A percentile compares a stretch with the other conserved stretches of the same genome.
These are phyloP conservation scores for Hymenoscyphus infarciens DNA, from an alignment of 2,329 filamentous ascomycete species.

Conservation along the genomic window DNA sequence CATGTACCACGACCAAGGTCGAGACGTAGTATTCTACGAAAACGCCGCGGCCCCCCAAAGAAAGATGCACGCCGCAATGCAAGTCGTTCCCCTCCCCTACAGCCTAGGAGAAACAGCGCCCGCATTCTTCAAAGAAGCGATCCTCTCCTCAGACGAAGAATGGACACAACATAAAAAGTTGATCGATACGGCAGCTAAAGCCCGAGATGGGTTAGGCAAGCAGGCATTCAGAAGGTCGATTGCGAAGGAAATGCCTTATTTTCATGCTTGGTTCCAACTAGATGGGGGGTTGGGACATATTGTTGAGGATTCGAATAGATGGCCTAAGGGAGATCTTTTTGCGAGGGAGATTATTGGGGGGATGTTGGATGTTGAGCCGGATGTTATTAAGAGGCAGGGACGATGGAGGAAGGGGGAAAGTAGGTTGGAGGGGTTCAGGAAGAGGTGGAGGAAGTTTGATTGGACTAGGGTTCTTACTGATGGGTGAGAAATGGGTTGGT, in stretches of 20 bases:
- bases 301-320: constrained; percentile 78
- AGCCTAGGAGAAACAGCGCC: constrained; percentile 87
- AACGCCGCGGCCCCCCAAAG: constrained; percentile 81
- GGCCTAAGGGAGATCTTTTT: constrained; percentile 90
- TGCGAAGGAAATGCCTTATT: constrained; percentile 97
- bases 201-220: constrained; percentile 68
- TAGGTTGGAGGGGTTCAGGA: constrained; percentile 74
- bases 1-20: constrained; percentile 90
- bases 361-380: constrained; percentile 79
- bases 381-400: constrained; percentile 86
- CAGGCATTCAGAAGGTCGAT: constrained; percentile 77
- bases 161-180: constrained; percentile 95
- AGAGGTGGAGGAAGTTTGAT: constrained; percentile 88
- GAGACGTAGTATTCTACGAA: constrained; percentile 95
- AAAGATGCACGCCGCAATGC: constrained; percentile 79
- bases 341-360: constrained; percentile 88
- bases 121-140: constrained; percentile 93
- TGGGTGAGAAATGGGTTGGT: constrained; percentile 16
- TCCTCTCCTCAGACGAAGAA: constrained; percentile 82
- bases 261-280: constrained; percentile 92
- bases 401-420: constrained; percentile 66
- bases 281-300: constrained; percentile 92
- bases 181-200: constrained; percentile 74
- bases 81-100: constrained; percentile 83
- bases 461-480: constrained; percentile 62